Evolutionary conservation across 176 grass and related monocot species (phyloP).

Genomic region (Ensete glaucum): DNA sequence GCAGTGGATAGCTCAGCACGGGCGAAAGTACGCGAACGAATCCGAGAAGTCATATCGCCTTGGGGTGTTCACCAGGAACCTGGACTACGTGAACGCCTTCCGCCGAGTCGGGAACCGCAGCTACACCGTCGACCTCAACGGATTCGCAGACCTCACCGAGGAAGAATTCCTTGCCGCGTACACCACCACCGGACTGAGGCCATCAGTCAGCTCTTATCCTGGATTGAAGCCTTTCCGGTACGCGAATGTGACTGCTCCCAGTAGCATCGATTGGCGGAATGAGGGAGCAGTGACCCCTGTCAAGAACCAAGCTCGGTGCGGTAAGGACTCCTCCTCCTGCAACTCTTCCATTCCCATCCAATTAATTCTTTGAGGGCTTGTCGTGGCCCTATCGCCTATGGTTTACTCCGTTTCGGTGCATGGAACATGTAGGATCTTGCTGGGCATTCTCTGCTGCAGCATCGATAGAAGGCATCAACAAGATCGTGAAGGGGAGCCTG

Average conservation of each 20-base stretch:
- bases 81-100: neutral
- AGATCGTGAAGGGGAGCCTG: slow-evolving; percentile 25
- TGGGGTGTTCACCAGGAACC: neutral
- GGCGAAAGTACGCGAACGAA: neutral
- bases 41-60: neutral
- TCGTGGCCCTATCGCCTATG: too few species aligned
- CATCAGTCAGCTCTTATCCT: neutral
- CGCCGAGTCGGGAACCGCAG: neutral
- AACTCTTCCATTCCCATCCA: too few species aligned
- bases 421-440: slow-evolving; percentile 15
- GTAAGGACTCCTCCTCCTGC: too few species aligned
- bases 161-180: neutral
- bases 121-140: slow-evolving; percentile 45
- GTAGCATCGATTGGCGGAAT: too few species aligned
- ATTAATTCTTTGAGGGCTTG: too few species aligned
- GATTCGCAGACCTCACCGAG: slow-evolving; percentile 88
- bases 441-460: slow-evolving; percentile 42
- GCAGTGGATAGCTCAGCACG: neutral
- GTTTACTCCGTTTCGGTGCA: too few species aligned
- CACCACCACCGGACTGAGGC: neutral
- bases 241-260: too few species aligned
- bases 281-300: too few species aligned
- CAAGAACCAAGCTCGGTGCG: too few species aligned
- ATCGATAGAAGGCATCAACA: slow-evolving; percentile 33
- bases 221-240: neutral